phyloP scores from a whole-genome alignment of 2,329 filamentous ascomycete species.

The Fusarium xylarioides region DNA sequence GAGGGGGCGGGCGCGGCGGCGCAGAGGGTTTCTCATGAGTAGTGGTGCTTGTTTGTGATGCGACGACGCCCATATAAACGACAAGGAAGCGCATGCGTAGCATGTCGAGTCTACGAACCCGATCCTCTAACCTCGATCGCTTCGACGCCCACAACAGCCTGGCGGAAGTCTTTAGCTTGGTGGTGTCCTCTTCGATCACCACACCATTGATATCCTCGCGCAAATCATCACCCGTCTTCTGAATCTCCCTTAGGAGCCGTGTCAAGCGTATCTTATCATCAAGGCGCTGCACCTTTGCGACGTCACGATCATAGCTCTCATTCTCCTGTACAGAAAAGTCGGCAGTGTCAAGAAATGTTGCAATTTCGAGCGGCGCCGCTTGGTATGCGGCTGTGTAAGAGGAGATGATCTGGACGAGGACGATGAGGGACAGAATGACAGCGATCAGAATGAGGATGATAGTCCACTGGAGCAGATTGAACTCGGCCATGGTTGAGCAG shows the following conservation, averaged over 20 bases:
- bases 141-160: conserved; percentile 68
- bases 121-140: conserved; percentile 63
- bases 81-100: conserved; percentile 72
- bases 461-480: conserved; percentile 64
- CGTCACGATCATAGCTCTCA: conserved; percentile 69
- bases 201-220: conserved; percentile 66
- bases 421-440: conserved; percentile 63
- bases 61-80: conserved; percentile 69
- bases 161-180: conserved; percentile 56
- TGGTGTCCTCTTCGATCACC: conserved; percentile 56
- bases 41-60: conserved; percentile 42
- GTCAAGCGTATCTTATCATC: conserved; percentile 70
- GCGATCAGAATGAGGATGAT: conserved; percentile 67
- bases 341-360: conserved; percentile 66
- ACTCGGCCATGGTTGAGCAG: conserved; percentile 58
- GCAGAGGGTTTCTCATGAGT: conserved; percentile 46
- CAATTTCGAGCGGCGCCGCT: conserved; percentile 66
- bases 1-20: conserved; percentile 37
- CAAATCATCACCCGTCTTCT: conserved; percentile 67
- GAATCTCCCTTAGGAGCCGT: conserved; percentile 68
- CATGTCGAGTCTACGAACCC: conserved; percentile 66
- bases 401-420: conserved; percentile 61
- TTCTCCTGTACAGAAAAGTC: conserved; percentile 72
- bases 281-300: conserved; percentile 64
- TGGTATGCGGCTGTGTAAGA: conserved; percentile 65